Evolutionary conservation across 2,329 filamentous ascomycete species (phyloP), one percentile per base, ranked within the genome.

Genomic region (Apiospora pterosperma): DNA sequence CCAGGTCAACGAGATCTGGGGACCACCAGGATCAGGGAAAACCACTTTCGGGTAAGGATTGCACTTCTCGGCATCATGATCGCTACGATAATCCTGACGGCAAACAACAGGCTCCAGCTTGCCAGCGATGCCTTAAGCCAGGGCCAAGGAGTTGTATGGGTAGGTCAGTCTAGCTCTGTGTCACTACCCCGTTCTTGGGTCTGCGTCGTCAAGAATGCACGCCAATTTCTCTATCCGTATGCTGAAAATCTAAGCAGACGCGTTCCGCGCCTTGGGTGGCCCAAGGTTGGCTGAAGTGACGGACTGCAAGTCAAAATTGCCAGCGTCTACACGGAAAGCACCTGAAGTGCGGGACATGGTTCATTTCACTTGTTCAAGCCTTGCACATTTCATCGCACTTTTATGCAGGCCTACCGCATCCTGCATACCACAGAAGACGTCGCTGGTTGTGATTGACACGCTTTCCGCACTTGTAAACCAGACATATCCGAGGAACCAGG

Each of bases 1-100:
- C 16, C 91, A 93, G 75, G 84, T 97, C 48, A 92, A 91, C 4
- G 95, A 98, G 77, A 80, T 97, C 61, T 97, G 92, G 85, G 95
- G 95, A 0, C 93, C 94, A 12, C 90, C 92, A 10, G 94, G 93
- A 1, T 87, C 87, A 31, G 95, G 94, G 36, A 97, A 97, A 82
- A 97, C 93, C 4, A 84, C 90, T 14, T 81, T 97, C 70, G 91
- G 90, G 91, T 95, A 82, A 79, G 87, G 79, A 60, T 28, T 36
- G 21, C 19, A 28, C 23, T 36, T 34, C 39, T 16, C 25, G 21
- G 25, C 61, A 36, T 58, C 36, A 19, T 52, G 4, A 39, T 58
- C 52, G 10, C n/a, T 58, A 21, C 25, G 11, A 34, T 21, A 16
- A 34, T 66, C 64, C 64, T 70, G 21, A 69, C 63, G 31, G 5